phyloP scores from a whole-genome alignment of 805 yeast genomes.

The Debaryomyces prosopidis region DNA sequence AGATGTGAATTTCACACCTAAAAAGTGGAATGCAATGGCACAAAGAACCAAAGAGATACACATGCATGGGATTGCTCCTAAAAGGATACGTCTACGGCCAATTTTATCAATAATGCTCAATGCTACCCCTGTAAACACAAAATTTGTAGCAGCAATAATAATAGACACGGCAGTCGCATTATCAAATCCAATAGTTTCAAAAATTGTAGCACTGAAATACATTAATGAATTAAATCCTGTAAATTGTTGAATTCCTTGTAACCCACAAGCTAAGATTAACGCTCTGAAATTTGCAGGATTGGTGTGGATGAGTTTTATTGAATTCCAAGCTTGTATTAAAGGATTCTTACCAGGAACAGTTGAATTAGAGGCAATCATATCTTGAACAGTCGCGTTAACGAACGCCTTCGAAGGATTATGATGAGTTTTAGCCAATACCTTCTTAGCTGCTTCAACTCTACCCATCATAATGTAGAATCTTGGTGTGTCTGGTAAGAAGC shows the following conservation, averaged over 20 bases:
- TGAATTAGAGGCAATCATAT: constrained; percentile 51
- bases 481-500: constrained; percentile 94
- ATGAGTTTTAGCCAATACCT: constrained; percentile 66
- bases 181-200: constrained; percentile 84
- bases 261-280: constrained; percentile 83
- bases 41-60: constrained; percentile 70
- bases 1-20: constrained; percentile 60
- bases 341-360: constrained; percentile 42
- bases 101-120: constrained; percentile 82
- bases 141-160: constrained; percentile 92
- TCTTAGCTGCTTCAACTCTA: constrained; percentile 60
- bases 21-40: constrained; percentile 88
- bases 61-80: constrained; percentile 87
- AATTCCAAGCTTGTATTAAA: constrained; percentile 54
- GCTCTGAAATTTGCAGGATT: constrained; percentile 86
- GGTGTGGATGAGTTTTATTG: constrained; percentile 61
- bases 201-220: constrained; percentile 93
- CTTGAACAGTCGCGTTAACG: constrained; percentile 67
- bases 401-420: constrained; percentile 60
- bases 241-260: constrained; percentile 95
- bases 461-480: constrained; percentile 80
- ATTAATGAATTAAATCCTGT: constrained; percentile 95
- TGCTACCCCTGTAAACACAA: constrained; percentile 82
- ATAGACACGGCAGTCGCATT: constrained; percentile 94
- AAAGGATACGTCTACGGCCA: constrained; percentile 82